A percentile compares a stretch with the other conserved stretches of the same genome.
Evolutionary conservation across 2,329 filamentous ascomycete species (phyloP).

Genomic region (Biscogniauxia marginata): DNA sequence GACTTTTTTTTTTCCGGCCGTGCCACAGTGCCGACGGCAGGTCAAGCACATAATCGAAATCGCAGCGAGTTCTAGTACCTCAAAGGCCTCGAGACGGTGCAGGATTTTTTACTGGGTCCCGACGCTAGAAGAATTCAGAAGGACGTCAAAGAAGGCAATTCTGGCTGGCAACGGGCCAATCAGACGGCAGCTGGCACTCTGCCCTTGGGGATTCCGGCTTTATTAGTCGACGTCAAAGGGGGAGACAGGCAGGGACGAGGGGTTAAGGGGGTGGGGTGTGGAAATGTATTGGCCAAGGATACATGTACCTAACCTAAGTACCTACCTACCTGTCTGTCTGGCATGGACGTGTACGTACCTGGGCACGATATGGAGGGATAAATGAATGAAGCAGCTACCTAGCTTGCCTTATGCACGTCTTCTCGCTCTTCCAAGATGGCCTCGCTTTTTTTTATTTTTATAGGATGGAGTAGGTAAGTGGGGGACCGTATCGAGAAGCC

Average conservation of each 20-base stretch:
- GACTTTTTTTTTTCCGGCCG: slow-evolving; percentile 10
- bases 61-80: slow-evolving; percentile 15
- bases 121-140: slow-evolving; percentile 22
- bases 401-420: background rate
- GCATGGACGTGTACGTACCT: background rate
- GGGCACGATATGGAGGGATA: background rate
- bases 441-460: background rate
- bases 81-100: slow-evolving; percentile 14
- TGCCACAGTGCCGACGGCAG: slow-evolving; percentile 20
- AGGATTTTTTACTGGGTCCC: slow-evolving; percentile 17
- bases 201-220: slow-evolving; percentile 20
- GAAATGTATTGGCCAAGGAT: background rate
- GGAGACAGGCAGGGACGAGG: background rate
- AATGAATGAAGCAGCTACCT: background rate
- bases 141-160: slow-evolving; percentile 26
- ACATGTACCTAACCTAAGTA: background rate
- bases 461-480: background rate
- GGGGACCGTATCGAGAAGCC: background rate
- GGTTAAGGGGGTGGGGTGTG: background rate
- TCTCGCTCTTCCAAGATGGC: background rate
- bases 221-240: slow-evolving; percentile 16
- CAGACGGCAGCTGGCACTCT: slow-evolving; percentile 3
- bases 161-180: slow-evolving; percentile 15
- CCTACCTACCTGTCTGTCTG: background rate
- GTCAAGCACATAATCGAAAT: slow-evolving; percentile 12